Evolutionary conservation across 1,284 basidiomycete genomes (phyloP).

Genomic region (Malassezia caprae): DNA sequence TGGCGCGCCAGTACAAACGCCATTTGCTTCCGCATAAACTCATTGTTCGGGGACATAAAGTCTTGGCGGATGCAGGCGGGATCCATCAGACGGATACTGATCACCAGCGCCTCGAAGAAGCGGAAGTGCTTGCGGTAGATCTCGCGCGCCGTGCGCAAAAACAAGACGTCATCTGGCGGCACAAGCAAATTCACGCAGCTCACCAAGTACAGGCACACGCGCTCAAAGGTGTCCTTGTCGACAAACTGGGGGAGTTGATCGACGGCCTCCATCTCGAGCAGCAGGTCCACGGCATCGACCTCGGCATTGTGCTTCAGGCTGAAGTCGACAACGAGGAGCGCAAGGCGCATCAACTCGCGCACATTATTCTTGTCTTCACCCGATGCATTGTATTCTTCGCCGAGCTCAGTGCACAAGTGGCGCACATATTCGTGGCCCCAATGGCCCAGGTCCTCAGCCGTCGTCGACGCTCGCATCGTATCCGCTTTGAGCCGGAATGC

Average conservation of each 20-base stretch:
- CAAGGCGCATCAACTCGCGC: conserved; percentile 55
- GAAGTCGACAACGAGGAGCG: conserved; percentile 79
- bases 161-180: conserved; percentile 82
- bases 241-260: conserved; percentile 51
- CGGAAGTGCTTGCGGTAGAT: conserved; percentile 82
- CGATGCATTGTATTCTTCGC: conserved; percentile 69
- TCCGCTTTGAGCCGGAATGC: conserved; percentile 37
- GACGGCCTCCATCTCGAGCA: conserved; percentile 89
- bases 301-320: conserved; percentile 90
- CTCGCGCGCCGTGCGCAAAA: conserved; percentile 77
- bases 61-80: conserved; percentile 58
- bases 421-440: conserved; percentile 99
- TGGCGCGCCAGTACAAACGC: conserved; percentile 87
- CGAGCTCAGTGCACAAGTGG: conserved; percentile 89
- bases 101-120: conserved; percentile 79
- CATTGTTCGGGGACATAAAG: conserved; percentile 43
- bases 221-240: conserved; percentile 68
- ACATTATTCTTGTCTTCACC: conserved; percentile 27
- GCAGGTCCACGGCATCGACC: conserved; percentile 90
- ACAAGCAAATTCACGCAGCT: conserved; percentile 85
- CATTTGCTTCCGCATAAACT: conserved; percentile 80
- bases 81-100: conserved; percentile 79
- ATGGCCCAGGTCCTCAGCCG: conserved; percentile 63
- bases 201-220: conserved; percentile 98
- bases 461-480: conserved; percentile 21